Evolutionary conservation across 2,329 filamentous ascomycete species (phyloP).

Genomic region (Graphium sp.): DNA sequence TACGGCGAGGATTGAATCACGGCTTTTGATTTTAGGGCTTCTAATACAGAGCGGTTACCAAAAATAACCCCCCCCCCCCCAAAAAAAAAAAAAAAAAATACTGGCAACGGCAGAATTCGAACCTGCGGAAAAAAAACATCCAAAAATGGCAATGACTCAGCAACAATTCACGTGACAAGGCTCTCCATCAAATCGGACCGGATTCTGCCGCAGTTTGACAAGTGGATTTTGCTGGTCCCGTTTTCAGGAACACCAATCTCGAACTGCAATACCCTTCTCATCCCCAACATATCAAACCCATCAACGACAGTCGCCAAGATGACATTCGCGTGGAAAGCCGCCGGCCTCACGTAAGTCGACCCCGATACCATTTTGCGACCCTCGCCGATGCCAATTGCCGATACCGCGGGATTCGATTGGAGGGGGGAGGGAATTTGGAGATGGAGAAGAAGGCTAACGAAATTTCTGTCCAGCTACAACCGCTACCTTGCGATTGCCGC

Average conservation of each 20-base stretch:
- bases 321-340: constrained; percentile 96
- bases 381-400: not conserved
- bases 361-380: constrained; percentile 1
- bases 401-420: not conserved
- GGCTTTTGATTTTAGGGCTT: too few relatives aligned
- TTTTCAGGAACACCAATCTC: constrained; percentile 2
- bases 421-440: constrained; percentile 1
- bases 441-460: constrained; percentile 16
- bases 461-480: constrained; percentile 65
- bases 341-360: constrained; percentile 75
- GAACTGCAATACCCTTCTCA: not conserved
- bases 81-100: too few relatives aligned
- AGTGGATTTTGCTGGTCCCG: too few relatives aligned
- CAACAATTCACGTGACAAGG: too few relatives aligned
- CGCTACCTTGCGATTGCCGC: constrained; percentile 93
- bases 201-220: too few relatives aligned
- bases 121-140: too few relatives aligned
- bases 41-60: too few relatives aligned
- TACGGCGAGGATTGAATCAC: too few relatives aligned
- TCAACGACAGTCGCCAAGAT: constrained; percentile 46
- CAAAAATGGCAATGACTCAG: too few relatives aligned
- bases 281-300: constrained; percentile 1
- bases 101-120: too few relatives aligned
- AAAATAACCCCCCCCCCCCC: too few relatives aligned
- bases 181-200: too few relatives aligned